A percentile compares a stretch with the other conserved stretches of the same genome.
Conservation (phyloP, 495 filamentous ascomycete genomes). For the Venustampulla echinocandica region DNA sequence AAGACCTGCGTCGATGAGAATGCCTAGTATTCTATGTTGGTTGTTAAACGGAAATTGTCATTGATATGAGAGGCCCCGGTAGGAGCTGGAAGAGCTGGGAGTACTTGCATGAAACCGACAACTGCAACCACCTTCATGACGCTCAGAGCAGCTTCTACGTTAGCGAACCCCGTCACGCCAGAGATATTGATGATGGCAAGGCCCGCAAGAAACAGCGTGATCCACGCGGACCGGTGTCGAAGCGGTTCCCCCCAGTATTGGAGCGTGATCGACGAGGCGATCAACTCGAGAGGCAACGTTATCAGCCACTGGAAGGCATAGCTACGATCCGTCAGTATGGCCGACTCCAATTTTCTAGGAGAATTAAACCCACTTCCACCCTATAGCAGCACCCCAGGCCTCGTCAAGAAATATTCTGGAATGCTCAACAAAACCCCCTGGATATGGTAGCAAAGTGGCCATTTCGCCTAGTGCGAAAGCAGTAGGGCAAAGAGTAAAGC, state of each 20-base stretch:
- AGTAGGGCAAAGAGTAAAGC: background rate
- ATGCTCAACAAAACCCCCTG: constrained; percentile 58
- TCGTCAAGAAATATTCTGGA: constrained; percentile 73
- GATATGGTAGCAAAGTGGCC: constrained; percentile 32
- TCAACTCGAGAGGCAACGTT: constrained; percentile 46
- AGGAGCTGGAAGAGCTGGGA: constrained; percentile 28
- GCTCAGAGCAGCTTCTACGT: constrained; percentile 47
- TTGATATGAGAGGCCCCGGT: no score
- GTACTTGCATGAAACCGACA: constrained; percentile 43
- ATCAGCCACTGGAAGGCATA: constrained; percentile 60
- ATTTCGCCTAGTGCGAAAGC: constrained; percentile 21
- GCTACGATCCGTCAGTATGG: background rate
- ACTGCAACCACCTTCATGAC: constrained; percentile 37
- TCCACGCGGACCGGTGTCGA: constrained; percentile 52
- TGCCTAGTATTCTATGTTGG: no score
- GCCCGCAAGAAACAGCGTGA: constrained; percentile 44
- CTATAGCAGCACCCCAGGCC: constrained; percentile 81
- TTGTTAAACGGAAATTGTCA: no score
- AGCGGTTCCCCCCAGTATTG: constrained; percentile 41
- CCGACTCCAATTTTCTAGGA: background rate
- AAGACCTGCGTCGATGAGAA: background rate
- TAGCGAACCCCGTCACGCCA: constrained; percentile 62
- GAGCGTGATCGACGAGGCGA: constrained; percentile 47
- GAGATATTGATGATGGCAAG: constrained; percentile 62
- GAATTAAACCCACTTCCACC: constrained; percentile 47